Base-by-base conservation (phyloP, 345 rosid genomes). In the Linum tenue region DNA sequence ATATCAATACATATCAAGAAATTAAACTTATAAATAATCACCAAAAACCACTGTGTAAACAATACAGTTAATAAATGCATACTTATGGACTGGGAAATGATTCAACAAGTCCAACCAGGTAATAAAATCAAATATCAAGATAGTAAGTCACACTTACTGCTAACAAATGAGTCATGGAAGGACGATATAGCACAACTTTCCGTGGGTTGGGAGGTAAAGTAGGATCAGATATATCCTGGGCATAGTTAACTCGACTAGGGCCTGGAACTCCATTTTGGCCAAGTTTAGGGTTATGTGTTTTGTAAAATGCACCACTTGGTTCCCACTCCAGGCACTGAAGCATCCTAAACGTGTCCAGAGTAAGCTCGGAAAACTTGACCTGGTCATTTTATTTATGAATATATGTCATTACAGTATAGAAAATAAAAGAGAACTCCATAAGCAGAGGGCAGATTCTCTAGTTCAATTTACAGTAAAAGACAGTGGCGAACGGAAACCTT, bases 261-360 rank as follows among this genome's bases (percentile, higher is more conserved):
- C 91, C 90, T 64, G 76, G 67, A 58, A 77, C 84, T 62, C 81
- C 84, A 74, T 82, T 84, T 67, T 75, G 91, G 66, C 86, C 80
- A 66, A 65, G 69, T 80, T 82, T 84, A 72, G 75, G 41, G 70
- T 70, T 81, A 75, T 73, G 58, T 67, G 89, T 65, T 73, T 80
- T 85, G 75, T 82, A 92, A 70, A 92, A 81, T 59, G 96, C 83
- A 77, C 98, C 98, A 71, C 91, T 85, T 31, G 96, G 97, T 72
- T 92, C 98, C 98, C 98, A 92, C 73, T 92, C 98, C 72, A 92
- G 67, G 82, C 91, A 86, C 64, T 92, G 98, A 78, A 92, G 96
- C 94, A 92, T 90, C 88, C 98, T 86, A 70, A 87, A 92, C 22
- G 94, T 75, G 77, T 92, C 97, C 39, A 92, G 79, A 3, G 96